Percentiles rank a stretch among this genome's conserved stretches.
Conservation (phyloP, 805 yeast genomes). For the Cyberlindnera petersonii region DNA sequence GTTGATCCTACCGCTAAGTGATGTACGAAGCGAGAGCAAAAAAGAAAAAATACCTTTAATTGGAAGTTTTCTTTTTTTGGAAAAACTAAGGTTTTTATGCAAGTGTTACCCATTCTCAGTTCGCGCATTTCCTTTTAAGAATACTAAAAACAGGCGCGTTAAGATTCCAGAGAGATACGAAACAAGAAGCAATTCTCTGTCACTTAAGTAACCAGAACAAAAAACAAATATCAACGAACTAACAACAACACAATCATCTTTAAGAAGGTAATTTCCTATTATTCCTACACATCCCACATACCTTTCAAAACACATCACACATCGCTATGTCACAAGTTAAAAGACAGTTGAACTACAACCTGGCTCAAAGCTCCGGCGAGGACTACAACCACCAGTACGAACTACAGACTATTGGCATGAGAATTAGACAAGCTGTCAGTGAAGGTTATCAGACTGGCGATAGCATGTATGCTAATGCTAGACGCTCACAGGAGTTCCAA, state of each 20-base stretch:
- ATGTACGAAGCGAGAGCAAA: slow-evolving; percentile 24
- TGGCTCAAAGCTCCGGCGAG: slow-evolving; percentile 26
- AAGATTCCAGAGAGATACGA: background rate
- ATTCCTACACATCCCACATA: background rate
- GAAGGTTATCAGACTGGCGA: slow-evolving; percentile 48
- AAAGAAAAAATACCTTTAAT: too few species aligned
- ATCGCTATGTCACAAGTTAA: slow-evolving; percentile 35
- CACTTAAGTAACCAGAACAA: slow-evolving; percentile 2
- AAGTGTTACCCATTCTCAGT: too few species aligned
- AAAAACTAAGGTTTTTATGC: too few species aligned
- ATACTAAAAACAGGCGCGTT: slow-evolving; percentile 1
- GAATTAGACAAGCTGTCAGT: slow-evolving; percentile 62
- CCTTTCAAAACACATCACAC: background rate
- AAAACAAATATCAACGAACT: background rate
- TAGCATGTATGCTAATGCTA: slow-evolving; percentile 13
- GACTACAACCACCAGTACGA: slow-evolving; percentile 33
- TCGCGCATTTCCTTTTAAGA: background rate
- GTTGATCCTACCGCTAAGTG: slow-evolving; percentile 23
- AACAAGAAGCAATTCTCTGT: background rate
- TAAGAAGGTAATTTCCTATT: background rate
- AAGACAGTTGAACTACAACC: slow-evolving; percentile 32
- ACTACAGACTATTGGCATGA: slow-evolving; percentile 62
- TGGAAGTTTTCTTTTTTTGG: too few species aligned
- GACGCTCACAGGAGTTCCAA: slow-evolving; percentile 19
- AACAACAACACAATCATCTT: background rate